Percentiles rank a stretch among this genome's conserved stretches.
Evolutionary conservation across 2,329 filamentous ascomycete genomes (phyloP).

Genomic region (Remersonia thermophila): DNA sequence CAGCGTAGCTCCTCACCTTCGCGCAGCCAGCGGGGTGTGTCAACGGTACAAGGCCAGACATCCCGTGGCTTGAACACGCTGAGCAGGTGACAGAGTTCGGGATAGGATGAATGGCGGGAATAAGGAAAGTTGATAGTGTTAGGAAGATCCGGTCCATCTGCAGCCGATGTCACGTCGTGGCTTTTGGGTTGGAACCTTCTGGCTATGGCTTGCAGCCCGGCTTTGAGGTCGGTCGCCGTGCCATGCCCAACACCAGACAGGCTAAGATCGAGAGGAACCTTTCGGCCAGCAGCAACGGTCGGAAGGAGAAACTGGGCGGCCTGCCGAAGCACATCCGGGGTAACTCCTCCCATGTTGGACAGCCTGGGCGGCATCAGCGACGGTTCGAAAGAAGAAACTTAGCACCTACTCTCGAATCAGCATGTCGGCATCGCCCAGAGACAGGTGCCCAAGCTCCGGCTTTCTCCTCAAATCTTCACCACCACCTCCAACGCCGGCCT

Average conservation of each 20-base stretch:
- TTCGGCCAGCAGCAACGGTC: conserved; percentile 19
- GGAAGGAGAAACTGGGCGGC: conserved; percentile 15
- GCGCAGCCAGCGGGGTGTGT: conserved; percentile 47
- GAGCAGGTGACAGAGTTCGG: conserved; percentile 63
- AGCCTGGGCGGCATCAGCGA: conserved; percentile 12
- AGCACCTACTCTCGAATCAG: conserved; percentile 23
- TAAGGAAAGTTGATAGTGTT: conserved; percentile 58
- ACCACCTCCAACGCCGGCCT: conserved; percentile 69
- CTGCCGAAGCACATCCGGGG: conserved; percentile 13
- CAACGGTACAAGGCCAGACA: conserved; percentile 70
- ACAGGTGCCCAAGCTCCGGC: conserved; percentile 50
- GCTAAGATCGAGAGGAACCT: conserved; percentile 24
- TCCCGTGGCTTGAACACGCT: conserved; percentile 58
- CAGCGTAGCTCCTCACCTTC: conserved; percentile 25
- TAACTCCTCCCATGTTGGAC: conserved; percentile 9
- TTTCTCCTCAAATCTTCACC: conserved; percentile 59
- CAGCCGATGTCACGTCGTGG: conserved; percentile 1
- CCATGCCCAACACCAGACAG: conserved; percentile 19
- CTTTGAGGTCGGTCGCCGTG: conserved; percentile 18
- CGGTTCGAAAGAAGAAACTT: not conserved
- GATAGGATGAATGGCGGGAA: conserved; percentile 78
- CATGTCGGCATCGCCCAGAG: conserved; percentile 13
- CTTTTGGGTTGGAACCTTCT: conserved; percentile 13
- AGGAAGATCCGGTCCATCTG: conserved; percentile 20
- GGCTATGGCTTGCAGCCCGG: conserved; percentile 17